Base-by-base conservation (phyloP, 305 asterid genomes). In the Striga hermonthica region DNA sequence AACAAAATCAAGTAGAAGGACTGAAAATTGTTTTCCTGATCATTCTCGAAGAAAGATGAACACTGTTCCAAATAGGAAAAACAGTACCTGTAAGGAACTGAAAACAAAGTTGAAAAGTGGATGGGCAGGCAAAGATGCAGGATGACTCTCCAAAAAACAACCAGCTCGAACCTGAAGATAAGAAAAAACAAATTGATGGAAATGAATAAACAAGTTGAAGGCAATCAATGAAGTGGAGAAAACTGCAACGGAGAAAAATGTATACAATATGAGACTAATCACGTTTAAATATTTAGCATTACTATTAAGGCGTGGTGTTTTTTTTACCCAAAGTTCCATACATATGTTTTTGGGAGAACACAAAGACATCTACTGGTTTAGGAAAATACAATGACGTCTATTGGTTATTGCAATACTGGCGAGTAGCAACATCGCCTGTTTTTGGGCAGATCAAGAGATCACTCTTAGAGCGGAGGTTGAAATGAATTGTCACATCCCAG, bases 81-180 rank as follows among this genome's bases (percentile, higher is more conserved):
- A 54, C 15, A 54, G 62, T 75, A 90, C 97, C 89, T 90, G 96
- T 84, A 90, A 78, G 48, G 95, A 85, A 69, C 79, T 82, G 76
- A 88, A 86, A 68, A 86, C 86, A 77, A 79, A 83, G 80, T 85
- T 81, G 67, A 90, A 76, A 75, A 88, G 83, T 44, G 97, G 95
- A 76, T 84, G 84, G 39, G 82, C 77, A 55, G 89, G 72, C 82
- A 86, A 75, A 16, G 84, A 80, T 75, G 78, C 73, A 45, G 89
- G 77, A 62, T 86, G 86, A 76, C 86, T 80, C 78, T 84, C 93
- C 6, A 81, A 75, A 72, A 90, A 86, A 84, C 97, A 90, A 60
- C 97, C 97, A 74, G 87, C 97, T 76, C 96, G 92, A 76, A 86
- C 96, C 97, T 90, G 76, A 71, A 68, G 59, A 69, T 61, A 70